These are phyloP conservation scores for Nitzschia putrida DNA, from an alignment of 108 stramenopile species.

Conservation along the genomic window DNA sequence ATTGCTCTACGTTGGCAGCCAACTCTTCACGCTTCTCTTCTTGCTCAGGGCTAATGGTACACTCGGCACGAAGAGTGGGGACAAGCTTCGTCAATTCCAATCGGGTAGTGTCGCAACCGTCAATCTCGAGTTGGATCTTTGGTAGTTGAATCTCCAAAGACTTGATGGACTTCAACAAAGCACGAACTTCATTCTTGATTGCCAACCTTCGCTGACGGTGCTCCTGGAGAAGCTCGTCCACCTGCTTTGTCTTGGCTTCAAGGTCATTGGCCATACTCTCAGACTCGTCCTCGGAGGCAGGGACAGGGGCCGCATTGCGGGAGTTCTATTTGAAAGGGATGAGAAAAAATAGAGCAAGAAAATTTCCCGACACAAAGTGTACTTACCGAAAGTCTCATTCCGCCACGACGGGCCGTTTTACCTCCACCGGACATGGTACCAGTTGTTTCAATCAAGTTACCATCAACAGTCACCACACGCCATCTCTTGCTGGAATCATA, in stretches of 20 bases:
- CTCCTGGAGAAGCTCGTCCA: slow-evolving; percentile 51
- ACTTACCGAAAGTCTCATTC: slow-evolving; percentile 82
- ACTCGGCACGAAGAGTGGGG: slow-evolving; percentile 70
- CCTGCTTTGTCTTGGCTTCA: slow-evolving; percentile 57
- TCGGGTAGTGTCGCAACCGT: slow-evolving; percentile 79
- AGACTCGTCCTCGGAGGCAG: slow-evolving; percentile 40
- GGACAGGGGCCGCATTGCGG: slow-evolving; percentile 31
- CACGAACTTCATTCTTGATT: slow-evolving; percentile 67
- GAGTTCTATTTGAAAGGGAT: slow-evolving; percentile 49
- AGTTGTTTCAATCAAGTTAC: slow-evolving; percentile 95
- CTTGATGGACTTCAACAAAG: slow-evolving; percentile 66
- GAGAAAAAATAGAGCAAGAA: not conserved
- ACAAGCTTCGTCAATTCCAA: slow-evolving; percentile 78
- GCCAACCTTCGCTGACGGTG: slow-evolving; percentile 59
- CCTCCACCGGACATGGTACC: slow-evolving; percentile 99
- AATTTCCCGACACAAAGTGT: not conserved
- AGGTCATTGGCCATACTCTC: slow-evolving; percentile 52
- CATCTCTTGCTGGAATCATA: slow-evolving; percentile 89
- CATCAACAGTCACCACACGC: slow-evolving; percentile 93
- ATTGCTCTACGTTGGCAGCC: slow-evolving; percentile 52
- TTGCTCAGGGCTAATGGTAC: slow-evolving; percentile 72
- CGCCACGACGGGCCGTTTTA: slow-evolving; percentile 71
- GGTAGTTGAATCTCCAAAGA: slow-evolving; percentile 69
- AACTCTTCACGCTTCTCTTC: slow-evolving; percentile 61
- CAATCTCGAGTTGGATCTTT: slow-evolving; percentile 82